These are phyloP conservation scores for Jackrogersella minutella DNA, from an alignment of 495 filamentous ascomycete species.

Conservation along the genomic window DNA sequence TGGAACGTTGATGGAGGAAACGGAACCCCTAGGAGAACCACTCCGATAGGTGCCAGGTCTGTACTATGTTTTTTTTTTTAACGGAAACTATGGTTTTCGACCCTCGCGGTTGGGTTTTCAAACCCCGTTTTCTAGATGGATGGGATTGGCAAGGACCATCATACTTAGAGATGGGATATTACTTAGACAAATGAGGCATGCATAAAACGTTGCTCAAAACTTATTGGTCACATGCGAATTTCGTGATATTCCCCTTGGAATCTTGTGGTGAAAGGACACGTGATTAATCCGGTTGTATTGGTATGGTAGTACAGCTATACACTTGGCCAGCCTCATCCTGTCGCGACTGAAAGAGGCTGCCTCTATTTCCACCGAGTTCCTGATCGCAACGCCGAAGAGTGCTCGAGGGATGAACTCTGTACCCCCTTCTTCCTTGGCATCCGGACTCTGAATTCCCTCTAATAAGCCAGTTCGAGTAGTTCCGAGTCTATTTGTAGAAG, in stretches of 20 bases:
- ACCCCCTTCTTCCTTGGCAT: neutral
- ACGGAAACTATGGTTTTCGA: conserved; percentile 12
- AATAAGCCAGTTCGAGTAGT: neutral
- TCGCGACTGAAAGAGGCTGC: neutral
- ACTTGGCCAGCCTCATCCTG: conserved; percentile 3
- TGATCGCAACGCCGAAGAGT: neutral
- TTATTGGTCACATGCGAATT: neutral
- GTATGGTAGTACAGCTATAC: conserved; percentile 37
- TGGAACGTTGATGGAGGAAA: no score
- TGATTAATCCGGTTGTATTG: conserved; percentile 31
- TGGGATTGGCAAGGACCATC: conserved; percentile 4
- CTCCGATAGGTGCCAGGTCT: no score
- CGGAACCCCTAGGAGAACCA: no score
- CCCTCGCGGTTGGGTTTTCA: conserved; percentile 8
- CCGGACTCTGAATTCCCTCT: neutral
- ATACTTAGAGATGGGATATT: conserved; percentile 15
- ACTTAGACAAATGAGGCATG: conserved; percentile 24
- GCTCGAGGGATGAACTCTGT: neutral
- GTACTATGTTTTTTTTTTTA: conserved; percentile 19
- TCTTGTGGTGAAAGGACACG: neutral
- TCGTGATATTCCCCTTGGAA: neutral
- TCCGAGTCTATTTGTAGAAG: conserved; percentile 64
- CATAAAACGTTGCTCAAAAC: no score
- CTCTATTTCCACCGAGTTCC: conserved; percentile 2
- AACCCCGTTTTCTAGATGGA: neutral